Evolutionary conservation across 2,329 filamentous ascomycete genomes (phyloP).

Genomic region (Aspergillus sclerotialis): DNA sequence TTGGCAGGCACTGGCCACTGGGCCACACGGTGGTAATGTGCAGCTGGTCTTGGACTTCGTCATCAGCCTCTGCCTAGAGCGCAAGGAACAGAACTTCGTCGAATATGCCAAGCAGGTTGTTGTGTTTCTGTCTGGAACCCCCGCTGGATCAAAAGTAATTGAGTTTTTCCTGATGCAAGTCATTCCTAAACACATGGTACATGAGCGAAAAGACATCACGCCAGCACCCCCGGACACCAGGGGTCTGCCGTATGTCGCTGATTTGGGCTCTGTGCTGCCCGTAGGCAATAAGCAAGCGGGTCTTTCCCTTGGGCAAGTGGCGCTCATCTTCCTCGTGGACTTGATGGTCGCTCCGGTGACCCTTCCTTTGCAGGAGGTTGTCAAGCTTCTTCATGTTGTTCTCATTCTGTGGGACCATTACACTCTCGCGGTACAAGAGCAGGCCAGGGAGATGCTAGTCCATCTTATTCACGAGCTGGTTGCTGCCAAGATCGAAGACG

Average conservation of each 20-base stretch:
- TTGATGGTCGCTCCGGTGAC: conserved; percentile 89
- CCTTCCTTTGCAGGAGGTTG: conserved; percentile 69
- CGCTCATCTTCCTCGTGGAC: conserved; percentile 88
- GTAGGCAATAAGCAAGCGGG: conserved; percentile 86
- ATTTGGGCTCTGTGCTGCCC: conserved; percentile 70
- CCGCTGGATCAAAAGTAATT: conserved; percentile 79
- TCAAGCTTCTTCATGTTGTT: conserved; percentile 81
- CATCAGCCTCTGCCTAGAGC: conserved; percentile 85
- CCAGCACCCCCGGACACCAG: conserved; percentile 61
- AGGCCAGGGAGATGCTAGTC: conserved; percentile 94
- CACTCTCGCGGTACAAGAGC: conserved; percentile 87
- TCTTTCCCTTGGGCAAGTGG: conserved; percentile 86
- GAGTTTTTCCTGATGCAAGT: conserved; percentile 91
- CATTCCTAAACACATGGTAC: conserved; percentile 93
- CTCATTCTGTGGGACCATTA: conserved; percentile 97
- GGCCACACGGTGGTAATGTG: conserved; percentile 87
- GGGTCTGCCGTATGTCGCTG: conserved; percentile 80
- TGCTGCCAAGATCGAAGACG: conserved; percentile 69
- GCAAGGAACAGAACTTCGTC: conserved; percentile 95
- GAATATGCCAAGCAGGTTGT: conserved; percentile 98
- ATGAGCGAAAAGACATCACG: conserved; percentile 68
- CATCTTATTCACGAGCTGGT: conserved; percentile 95
- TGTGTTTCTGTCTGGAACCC: conserved; percentile 85
- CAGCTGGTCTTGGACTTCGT: conserved; percentile 93
- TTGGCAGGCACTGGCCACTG: conserved; percentile 93